Evolutionary conservation across 345 rosid genomes (phyloP).

Genomic region (Passiflora organensis): DNA sequence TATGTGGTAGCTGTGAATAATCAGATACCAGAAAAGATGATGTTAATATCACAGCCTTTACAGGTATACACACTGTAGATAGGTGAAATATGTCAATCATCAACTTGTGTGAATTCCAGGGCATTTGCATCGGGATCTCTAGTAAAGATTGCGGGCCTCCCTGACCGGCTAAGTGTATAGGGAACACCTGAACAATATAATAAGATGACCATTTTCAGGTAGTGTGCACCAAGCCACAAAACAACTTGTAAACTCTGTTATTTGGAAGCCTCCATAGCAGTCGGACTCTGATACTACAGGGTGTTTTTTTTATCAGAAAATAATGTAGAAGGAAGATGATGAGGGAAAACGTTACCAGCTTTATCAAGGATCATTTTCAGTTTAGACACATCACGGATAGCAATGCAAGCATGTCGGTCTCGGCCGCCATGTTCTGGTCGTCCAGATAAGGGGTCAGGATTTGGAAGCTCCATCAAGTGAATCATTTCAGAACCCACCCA

Average conservation of each 20-base stretch:
- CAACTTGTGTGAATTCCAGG: constrained; percentile 76
- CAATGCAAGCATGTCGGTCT: constrained; percentile 86
- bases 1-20: too few species aligned
- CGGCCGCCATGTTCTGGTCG: constrained; percentile 91
- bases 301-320: neutral
- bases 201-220: neutral
- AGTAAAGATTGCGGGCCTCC: constrained; percentile 86
- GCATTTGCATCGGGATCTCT: constrained; percentile 97
- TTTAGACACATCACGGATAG: constrained; percentile 67
- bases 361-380: constrained; percentile 66
- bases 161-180: constrained; percentile 75
- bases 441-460: constrained; percentile 90
- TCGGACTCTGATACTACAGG: too few species aligned
- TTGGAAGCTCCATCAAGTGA: constrained; percentile 97
- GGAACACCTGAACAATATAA: constrained; percentile 46
- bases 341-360: constrained; percentile 46
- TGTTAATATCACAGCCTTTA: too few species aligned
- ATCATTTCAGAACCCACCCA: constrained; percentile 99
- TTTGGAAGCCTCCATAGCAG: too few species aligned
- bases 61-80: too few species aligned
- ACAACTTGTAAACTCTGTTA: too few species aligned
- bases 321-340: neutral
- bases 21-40: too few species aligned
- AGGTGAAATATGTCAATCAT: constrained; percentile 4
- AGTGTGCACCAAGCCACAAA: neutral